Evolutionary conservation across 495 filamentous ascomycete genomes (phyloP).

Genomic region (Aspergillus saccharolyticus): DNA sequence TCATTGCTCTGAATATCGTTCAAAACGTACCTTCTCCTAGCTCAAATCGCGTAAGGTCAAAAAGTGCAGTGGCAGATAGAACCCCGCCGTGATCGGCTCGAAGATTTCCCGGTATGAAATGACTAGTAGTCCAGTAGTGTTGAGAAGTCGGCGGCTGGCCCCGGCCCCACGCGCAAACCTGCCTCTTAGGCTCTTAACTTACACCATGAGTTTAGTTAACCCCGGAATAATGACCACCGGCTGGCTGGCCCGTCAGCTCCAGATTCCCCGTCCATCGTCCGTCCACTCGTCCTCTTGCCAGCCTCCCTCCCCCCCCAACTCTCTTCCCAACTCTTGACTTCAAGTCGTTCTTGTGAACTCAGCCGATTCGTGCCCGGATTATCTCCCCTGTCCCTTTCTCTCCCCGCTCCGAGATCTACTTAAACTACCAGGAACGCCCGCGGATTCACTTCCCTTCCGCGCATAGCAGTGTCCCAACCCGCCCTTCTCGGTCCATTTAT

Average conservation of each 20-base stretch:
- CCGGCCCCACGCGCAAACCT: slow-evolving; percentile 2
- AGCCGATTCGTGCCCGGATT: background rate
- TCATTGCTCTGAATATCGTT: too few relatives aligned
- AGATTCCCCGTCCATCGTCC: too few relatives aligned
- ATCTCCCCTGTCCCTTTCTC: background rate
- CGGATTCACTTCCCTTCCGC: background rate
- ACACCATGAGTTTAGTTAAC: background rate
- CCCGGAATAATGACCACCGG: slow-evolving; percentile 1
- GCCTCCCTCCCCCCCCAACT: background rate
- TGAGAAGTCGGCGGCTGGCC: background rate
- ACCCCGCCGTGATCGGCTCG: background rate
- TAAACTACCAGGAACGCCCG: background rate
- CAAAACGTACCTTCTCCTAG: too few relatives aligned
- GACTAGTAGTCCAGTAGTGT: background rate
- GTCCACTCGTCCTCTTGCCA: background rate
- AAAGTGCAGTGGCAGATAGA: background rate
- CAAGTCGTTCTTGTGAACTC: background rate
- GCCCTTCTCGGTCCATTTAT: background rate
- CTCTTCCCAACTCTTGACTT: background rate
- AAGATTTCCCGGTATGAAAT: background rate
- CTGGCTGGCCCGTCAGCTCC: background rate
- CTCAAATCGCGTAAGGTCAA: too few relatives aligned
- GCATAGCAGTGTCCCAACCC: too few relatives aligned
- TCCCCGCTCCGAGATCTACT: background rate
- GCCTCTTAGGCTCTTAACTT: background rate